A percentile compares a stretch with the other conserved stretches of the same genome.
These are phyloP conservation scores for Asterophora lycoperdoides DNA, from an alignment of 768 basidiomycete species.

Conservation along the genomic window DNA sequence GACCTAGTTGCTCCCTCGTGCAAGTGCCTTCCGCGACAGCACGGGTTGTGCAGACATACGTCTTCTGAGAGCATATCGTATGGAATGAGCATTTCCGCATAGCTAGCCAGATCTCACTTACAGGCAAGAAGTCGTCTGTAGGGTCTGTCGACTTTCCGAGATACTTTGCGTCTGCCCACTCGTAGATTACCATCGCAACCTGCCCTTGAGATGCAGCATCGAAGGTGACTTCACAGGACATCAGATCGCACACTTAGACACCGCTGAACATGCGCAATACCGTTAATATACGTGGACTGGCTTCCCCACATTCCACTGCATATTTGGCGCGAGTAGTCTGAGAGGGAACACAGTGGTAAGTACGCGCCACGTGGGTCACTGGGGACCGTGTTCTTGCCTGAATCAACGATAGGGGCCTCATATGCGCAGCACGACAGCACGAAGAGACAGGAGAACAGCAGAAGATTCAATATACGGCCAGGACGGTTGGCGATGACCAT, in stretches of 20 bases:
- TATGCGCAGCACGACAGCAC: conserved; percentile 42
- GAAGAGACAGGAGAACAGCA: conserved; percentile 29
- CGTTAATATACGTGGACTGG: conserved; percentile 75
- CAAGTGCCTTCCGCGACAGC: conserved; percentile 75
- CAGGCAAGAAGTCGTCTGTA: conserved; percentile 54
- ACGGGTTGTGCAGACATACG: conserved; percentile 88
- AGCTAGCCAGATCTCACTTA: conserved; percentile 35
- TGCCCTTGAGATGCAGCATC: conserved; percentile 75
- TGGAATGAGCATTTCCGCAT: not conserved
- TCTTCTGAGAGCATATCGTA: conserved; percentile 50
- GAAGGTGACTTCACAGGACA: conserved; percentile 60
- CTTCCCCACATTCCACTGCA: conserved; percentile 96
- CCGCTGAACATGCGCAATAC: conserved; percentile 34
- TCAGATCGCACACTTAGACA: conserved; percentile 1
- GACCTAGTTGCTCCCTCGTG: conserved; percentile 64
- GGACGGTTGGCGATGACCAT: conserved; percentile 14
- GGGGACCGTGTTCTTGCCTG: conserved; percentile 32
- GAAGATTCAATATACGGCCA: conserved; percentile 16
- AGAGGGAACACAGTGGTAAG: conserved; percentile 3
- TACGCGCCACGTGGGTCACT: not conserved
- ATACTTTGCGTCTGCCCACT: conserved; percentile 86
- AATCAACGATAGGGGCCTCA: conserved; percentile 64
- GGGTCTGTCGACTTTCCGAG: conserved; percentile 67
- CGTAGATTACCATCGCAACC: conserved; percentile 92
- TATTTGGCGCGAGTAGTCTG: conserved; percentile 80